Conservation (phyloP, 1,284 basidiomycete species). For the Rhodotorula sp. region DNA sequence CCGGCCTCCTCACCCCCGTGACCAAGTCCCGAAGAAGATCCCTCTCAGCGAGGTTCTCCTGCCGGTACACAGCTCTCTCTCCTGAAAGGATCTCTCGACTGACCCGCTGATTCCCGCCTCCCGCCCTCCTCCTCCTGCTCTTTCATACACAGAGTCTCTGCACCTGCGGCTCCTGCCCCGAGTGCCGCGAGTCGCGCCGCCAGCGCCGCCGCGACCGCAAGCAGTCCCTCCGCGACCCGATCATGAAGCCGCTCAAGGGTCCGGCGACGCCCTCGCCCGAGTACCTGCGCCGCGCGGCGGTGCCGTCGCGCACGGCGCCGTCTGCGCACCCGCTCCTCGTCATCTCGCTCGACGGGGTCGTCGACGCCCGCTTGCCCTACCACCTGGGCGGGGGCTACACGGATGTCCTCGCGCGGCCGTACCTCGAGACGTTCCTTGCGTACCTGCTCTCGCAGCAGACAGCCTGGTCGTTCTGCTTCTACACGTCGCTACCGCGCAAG, state of each 20-base stretch:
- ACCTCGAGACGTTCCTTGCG: constrained; percentile 29
- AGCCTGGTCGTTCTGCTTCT: constrained; percentile 24
- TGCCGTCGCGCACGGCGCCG: not conserved
- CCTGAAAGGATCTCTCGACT: not conserved
- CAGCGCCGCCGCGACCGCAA: not conserved
- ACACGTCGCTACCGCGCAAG: constrained; percentile 14
- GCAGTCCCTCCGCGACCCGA: not conserved
- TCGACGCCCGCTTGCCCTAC: constrained; percentile 23
- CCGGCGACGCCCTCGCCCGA: not conserved
- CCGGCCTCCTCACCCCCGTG: not conserved
- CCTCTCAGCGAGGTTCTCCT: not conserved
- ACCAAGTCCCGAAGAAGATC: not conserved
- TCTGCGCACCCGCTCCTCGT: constrained; percentile 21
- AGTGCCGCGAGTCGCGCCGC: not conserved
- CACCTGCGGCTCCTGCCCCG: constrained; percentile 1
- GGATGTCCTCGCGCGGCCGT: constrained; percentile 21
- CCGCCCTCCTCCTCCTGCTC: too few relatives aligned
- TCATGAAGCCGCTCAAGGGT: not conserved
- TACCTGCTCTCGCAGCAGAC: constrained; percentile 23
- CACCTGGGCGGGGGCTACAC: constrained; percentile 34
- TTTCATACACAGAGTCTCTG: not conserved
- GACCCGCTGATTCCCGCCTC: not conserved
- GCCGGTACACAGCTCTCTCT: not conserved
- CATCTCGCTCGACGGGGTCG: constrained; percentile 29
- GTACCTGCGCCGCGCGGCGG: constrained; percentile 21